Conservation (phyloP, 2,329 filamentous ascomycete genomes). For the Trichoderma lentiforme region DNA sequence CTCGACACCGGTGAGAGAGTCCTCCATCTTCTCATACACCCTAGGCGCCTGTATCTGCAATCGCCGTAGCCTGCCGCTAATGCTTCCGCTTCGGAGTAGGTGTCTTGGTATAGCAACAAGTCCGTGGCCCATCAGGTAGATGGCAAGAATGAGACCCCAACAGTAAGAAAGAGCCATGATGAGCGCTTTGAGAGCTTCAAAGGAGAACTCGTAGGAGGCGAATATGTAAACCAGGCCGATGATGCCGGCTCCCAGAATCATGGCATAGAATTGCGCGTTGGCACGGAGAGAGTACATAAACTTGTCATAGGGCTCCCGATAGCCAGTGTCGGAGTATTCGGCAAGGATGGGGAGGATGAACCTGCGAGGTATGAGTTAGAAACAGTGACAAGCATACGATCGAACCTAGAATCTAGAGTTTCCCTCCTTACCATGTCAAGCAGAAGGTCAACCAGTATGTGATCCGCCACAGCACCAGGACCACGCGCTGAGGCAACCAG, state of each 20-base stretch:
- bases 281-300: slow-evolving; percentile 79
- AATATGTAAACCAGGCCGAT: slow-evolving; percentile 81
- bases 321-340: slow-evolving; percentile 92
- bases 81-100: slow-evolving; percentile 74
- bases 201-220: slow-evolving; percentile 69
- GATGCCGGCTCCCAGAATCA: slow-evolving; percentile 67
- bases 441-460: slow-evolving; percentile 96
- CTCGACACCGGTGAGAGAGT: slow-evolving; percentile 75
- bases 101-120: slow-evolving; percentile 84
- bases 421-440: slow-evolving; percentile 71
- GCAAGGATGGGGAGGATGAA: slow-evolving; percentile 87
- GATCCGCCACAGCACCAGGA: slow-evolving; percentile 89
- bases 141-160: slow-evolving; percentile 86
- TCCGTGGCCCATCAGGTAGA: slow-evolving; percentile 97
- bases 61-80: slow-evolving; percentile 68
- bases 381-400: background rate
- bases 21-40: slow-evolving; percentile 82
- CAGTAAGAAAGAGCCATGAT: slow-evolving; percentile 94
- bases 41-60: slow-evolving; percentile 77
- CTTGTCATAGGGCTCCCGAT: slow-evolving; percentile 78
- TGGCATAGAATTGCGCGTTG: slow-evolving; percentile 85
- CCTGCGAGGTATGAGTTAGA: slow-evolving; percentile 44
- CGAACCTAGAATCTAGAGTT: too few relatives aligned
- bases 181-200: slow-evolving; percentile 72
- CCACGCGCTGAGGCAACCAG: slow-evolving; percentile 75